Base-by-base conservation (phyloP, 2,329 filamentous ascomycete species). In the Cadophora gregata region DNA sequence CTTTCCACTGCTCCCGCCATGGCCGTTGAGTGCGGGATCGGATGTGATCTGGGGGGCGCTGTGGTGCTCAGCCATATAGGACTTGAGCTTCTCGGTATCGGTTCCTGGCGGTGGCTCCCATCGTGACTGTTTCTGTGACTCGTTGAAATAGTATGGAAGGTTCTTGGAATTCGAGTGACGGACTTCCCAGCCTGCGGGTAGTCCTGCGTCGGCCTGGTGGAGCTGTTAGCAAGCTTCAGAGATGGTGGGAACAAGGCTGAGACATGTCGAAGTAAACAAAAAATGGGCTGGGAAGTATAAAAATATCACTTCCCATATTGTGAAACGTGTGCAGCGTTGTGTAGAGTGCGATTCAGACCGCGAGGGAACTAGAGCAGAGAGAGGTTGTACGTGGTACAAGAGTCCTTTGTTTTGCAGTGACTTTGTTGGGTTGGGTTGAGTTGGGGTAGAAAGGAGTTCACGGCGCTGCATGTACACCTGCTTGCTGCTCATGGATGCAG, bases 141-240 rank as follows among this genome's bases (percentile, higher is more conserved):
- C 84, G 81, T 97, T 96, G 90, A 97, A 98, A 84, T 98, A 99
- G 85, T 99, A 99, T 45, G 96, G 96, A 42, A 98, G 90, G 82
- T 97, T 97, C 84, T 97, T 98, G 80, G 93, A 97, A 84, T 97
- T 97, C 80, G 93, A 97, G 83, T 96, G 93, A 79, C 96, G 93
- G 77, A 99, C 93, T 83, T 98, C 96, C 94, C 95, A 97, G 79
- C 89, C 88, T 59, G 88, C 80, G 69, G 94, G 94, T 70, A 97
- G 88, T 78, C 95, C 95, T 73, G 90, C 89, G 65, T 93, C 91
- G 77, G 86, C 81, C 88, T 91, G 73, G 59, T 59, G 27, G n/a
- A 47, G 51, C 42, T 19, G 65, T 71, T 63, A 48, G 25, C 48
- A 50, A 51, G 59, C 31, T 64, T 55, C 24, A 42, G 27, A 62